Base-by-base conservation (phyloP, 2,329 filamentous ascomycete species). In the Dryadomyces quercus-mongolicae region DNA sequence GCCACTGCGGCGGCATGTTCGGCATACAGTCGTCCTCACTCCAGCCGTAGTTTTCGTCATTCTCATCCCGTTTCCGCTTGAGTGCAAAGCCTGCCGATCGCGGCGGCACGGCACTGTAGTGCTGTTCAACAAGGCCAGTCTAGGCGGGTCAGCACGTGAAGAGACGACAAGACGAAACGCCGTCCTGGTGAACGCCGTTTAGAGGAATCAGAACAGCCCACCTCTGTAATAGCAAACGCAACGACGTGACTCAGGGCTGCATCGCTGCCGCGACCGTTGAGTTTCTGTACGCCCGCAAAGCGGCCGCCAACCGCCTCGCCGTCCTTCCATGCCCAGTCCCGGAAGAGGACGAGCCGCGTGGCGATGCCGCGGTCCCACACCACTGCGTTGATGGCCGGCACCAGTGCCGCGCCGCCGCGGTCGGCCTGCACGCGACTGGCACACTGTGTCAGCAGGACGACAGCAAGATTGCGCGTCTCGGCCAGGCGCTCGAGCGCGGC, bases 321-420 rank as follows among this genome's bases (percentile, higher is more conserved):
- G 46, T 69, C 68, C 52, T 70, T 68, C 69, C 75, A 79, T 57
- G 73, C 77, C 78, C 81, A 91, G 69, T 95, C 88, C 62, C 86
- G 78, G 67, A 93, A 95, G 38, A 95, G 68, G 22, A 85, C 84
- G 57, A 95, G 67, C 53, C 89, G 77, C 45, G 82, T 86, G 57
- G 81, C 80, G 42, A 95, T 73, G 36, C 82, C 85, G 59, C 81
- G 82, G 57, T 95, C 90, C 91, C 91, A 96, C 45, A 86, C 80
- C 20, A 75, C 75, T 15, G 86, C 83, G 55, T 85, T 85, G 58
- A 96, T 75, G 44, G 88, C 82, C 16, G 90, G 86, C 53, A 84
- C 78, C 50, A 97, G 72, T 12, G 84, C 78, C 15, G 90, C 86
- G 60, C 75, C 78, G 59, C 72, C 78, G 59, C 71, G 75, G 59